Conservation (phyloP, 305 asterid genomes). For the Fraxinus dipetala region DNA sequence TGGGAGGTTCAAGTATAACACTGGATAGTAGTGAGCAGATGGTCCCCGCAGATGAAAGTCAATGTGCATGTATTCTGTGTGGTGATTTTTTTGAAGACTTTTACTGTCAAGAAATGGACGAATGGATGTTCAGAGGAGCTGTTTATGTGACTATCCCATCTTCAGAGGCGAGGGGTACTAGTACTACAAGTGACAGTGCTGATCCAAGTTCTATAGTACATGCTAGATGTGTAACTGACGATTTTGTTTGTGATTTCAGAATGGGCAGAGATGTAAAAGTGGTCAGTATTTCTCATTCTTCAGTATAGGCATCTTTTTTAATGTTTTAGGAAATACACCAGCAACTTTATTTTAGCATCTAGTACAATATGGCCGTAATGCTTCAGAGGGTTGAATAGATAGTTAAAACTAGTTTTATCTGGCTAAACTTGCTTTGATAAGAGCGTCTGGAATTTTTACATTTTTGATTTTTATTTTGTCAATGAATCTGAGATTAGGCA, state of each 20-base stretch:
- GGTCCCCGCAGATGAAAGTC: constrained; percentile 92
- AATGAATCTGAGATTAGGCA: no score
- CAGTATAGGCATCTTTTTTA: neutral
- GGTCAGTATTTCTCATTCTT: constrained; percentile 27
- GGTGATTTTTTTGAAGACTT: constrained; percentile 82
- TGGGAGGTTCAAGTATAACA: constrained; percentile 38
- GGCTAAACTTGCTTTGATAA: neutral
- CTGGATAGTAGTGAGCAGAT: constrained; percentile 46
- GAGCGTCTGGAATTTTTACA: no score
- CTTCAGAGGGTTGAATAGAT: neutral
- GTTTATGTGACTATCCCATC: constrained; percentile 47
- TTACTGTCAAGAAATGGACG: constrained; percentile 54
- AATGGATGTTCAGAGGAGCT: constrained; percentile 93
- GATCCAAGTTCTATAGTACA: constrained; percentile 59
- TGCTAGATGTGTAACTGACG: constrained; percentile 59
- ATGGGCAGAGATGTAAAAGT: constrained; percentile 40
- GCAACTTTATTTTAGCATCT: neutral
- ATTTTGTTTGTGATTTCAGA: constrained; percentile 42
- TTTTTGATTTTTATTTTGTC: no score
- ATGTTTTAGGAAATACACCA: neutral
- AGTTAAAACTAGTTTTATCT: neutral
- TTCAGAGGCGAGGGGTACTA: constrained; percentile 29
- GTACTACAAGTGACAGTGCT: constrained; percentile 21
- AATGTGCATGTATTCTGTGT: constrained; percentile 75
- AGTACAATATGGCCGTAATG: neutral